These are phyloP conservation scores for Ophiocordyceps camponoti-floridani DNA, from an alignment of 2,329 filamentous ascomycete genomes.

Conservation along the genomic window DNA sequence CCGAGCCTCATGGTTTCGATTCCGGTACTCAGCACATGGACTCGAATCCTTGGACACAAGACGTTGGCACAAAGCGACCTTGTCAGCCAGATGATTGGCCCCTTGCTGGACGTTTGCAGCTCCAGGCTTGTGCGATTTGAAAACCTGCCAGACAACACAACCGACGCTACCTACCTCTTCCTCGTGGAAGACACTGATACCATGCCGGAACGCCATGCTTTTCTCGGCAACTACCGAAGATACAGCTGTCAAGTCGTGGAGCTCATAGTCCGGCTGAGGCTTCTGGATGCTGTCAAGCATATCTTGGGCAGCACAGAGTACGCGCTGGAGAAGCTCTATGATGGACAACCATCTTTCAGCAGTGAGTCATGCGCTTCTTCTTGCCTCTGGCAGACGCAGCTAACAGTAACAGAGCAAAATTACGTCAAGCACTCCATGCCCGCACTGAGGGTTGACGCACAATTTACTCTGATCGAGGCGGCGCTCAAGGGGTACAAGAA, in stretches of 20 bases:
- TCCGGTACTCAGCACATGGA: constrained; percentile 80
- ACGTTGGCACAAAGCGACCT: constrained; percentile 47
- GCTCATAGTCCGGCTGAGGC: constrained; percentile 62
- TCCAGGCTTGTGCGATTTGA: constrained; percentile 77
- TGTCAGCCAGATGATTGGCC: constrained; percentile 46
- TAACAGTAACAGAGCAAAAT: constrained; percentile 22
- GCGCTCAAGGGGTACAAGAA: constrained; percentile 77
- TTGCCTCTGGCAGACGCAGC: background rate
- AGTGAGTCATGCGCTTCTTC: constrained; percentile 25
- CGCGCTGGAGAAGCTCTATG: constrained; percentile 59
- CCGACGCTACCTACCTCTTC: constrained; percentile 64
- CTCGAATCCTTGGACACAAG: constrained; percentile 56
- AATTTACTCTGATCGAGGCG: constrained; percentile 78
- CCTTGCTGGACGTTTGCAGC: constrained; percentile 68
- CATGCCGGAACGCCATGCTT: constrained; percentile 80
- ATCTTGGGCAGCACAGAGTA: constrained; percentile 67
- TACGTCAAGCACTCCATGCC: constrained; percentile 54
- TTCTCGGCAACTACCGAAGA: constrained; percentile 84
- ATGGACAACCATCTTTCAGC: constrained; percentile 47
- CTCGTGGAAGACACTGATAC: constrained; percentile 91
- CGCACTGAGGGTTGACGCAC: constrained; percentile 69
- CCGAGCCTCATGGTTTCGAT: constrained; percentile 87
- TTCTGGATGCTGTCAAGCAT: constrained; percentile 71
- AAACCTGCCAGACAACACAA: constrained; percentile 61
- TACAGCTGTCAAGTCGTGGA: constrained; percentile 84